phyloP scores from a whole-genome alignment of 495 filamentous ascomycete genomes.

The Thermothielavioides terrestris region DNA sequence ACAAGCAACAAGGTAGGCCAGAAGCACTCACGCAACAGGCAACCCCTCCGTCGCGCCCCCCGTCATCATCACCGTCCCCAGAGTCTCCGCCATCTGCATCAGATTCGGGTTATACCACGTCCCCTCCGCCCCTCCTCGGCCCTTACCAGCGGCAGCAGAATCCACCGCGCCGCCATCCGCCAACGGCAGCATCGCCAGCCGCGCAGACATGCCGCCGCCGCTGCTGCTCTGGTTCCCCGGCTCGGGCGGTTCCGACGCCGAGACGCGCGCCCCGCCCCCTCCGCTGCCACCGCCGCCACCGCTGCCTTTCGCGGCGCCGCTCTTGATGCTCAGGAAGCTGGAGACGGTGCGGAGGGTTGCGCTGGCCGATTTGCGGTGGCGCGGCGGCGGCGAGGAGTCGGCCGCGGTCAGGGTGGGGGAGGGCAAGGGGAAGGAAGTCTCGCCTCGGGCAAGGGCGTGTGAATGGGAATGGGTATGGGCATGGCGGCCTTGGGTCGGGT shows the following conservation, averaged over 20 bases:
- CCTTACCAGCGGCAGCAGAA: neutral
- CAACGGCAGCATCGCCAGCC: constrained; percentile 6
- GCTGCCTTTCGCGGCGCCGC: neutral
- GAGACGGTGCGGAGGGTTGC: neutral
- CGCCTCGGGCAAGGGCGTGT: neutral
- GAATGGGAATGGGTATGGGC: neutral
- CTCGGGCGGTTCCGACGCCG: too few relatives aligned
- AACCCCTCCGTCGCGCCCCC: constrained; percentile 21
- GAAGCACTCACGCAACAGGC: constrained; percentile 18
- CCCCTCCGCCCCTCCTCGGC: neutral
- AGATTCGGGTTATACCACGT: constrained; percentile 34
- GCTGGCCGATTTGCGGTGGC: constrained; percentile 2
- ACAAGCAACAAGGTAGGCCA: too few relatives aligned
- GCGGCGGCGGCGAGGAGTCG: neutral
- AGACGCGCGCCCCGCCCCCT: too few relatives aligned
- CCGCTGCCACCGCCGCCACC: neutral
- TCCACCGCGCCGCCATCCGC: neutral
- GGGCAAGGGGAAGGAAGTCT: neutral
- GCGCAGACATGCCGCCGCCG: neutral
- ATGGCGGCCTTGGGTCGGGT: neutral
- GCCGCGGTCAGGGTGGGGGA: neutral
- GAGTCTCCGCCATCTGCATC: constrained; percentile 35
- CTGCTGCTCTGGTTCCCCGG: too few relatives aligned
- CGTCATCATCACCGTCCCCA: constrained; percentile 29
- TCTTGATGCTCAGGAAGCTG: constrained; percentile 2